Percentiles rank a stretch among this genome's conserved stretches.
Evolutionary conservation across 495 filamentous ascomycete genomes (phyloP).

Genomic region (Barbatosphaeria neglecta): DNA sequence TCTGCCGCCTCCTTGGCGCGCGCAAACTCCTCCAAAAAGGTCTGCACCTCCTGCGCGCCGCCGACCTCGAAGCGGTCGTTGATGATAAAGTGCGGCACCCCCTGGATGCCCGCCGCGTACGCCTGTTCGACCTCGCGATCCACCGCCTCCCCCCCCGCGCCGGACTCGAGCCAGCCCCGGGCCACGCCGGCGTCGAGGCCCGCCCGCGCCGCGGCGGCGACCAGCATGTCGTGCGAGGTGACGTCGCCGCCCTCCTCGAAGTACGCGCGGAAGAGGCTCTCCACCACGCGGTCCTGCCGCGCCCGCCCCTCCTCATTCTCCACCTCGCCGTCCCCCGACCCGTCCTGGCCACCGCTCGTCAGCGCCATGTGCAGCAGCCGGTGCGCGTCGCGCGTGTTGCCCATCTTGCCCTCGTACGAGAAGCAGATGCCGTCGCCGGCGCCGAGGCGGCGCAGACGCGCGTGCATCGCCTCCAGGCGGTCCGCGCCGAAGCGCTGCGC

Average conservation of each 20-base stretch:
- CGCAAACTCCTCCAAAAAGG: slow-evolving; percentile 45
- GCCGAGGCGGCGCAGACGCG: slow-evolving; percentile 47
- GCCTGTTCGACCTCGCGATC: slow-evolving; percentile 57
- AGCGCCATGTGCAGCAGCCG: slow-evolving; percentile 60
- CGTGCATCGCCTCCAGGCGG: slow-evolving; percentile 41
- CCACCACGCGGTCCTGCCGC: slow-evolving; percentile 51
- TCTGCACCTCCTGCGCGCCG: slow-evolving; percentile 52
- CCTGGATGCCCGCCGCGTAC: slow-evolving; percentile 43
- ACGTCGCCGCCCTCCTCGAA: slow-evolving; percentile 74
- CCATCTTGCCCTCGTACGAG: slow-evolving; percentile 57
- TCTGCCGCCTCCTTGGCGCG: slow-evolving; percentile 25
- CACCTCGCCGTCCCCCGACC: too few relatives aligned
- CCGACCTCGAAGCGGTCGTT: slow-evolving; percentile 49
- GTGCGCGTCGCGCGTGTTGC: slow-evolving; percentile 70
- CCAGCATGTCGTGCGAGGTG: slow-evolving; percentile 48
- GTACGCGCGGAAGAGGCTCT: slow-evolving; percentile 59
- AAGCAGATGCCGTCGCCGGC: slow-evolving; percentile 59
- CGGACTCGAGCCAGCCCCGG: slow-evolving; percentile 49
- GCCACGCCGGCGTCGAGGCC: slow-evolving; percentile 50
- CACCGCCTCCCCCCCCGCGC: slow-evolving; percentile 54
- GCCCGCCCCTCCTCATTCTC: too few relatives aligned
- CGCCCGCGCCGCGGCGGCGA: slow-evolving; percentile 48
- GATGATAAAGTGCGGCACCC: slow-evolving; percentile 66
- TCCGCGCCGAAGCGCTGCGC: slow-evolving; percentile 34
- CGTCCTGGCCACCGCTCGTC: slow-evolving; percentile 38